phyloP scores from a whole-genome alignment of 2,329 filamentous ascomycete species.

The Aphanoascus verrucosus region DNA sequence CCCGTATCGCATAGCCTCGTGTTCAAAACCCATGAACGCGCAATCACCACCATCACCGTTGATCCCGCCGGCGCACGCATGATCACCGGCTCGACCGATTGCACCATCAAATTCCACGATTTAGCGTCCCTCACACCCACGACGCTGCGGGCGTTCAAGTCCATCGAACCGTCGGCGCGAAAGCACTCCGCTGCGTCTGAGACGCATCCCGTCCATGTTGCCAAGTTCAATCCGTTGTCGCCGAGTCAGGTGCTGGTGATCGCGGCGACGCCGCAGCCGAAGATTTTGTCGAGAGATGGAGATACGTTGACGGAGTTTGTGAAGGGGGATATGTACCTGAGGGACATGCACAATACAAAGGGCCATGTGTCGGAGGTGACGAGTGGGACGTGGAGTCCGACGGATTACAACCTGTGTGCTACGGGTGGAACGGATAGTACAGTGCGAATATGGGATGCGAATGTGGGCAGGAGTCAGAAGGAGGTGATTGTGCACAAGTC shows the following conservation, averaged over 20 bases:
- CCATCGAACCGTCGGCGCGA: slow-evolving; percentile 70
- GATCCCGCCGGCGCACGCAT: slow-evolving; percentile 77
- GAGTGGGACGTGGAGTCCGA: slow-evolving; percentile 81
- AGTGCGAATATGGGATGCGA: slow-evolving; percentile 91
- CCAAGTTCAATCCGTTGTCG: slow-evolving; percentile 73
- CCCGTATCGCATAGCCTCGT: slow-evolving; percentile 88
- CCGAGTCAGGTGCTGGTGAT: slow-evolving; percentile 75
- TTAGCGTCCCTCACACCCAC: slow-evolving; percentile 93
- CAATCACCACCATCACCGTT: slow-evolving; percentile 71
- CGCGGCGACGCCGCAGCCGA: slow-evolving; percentile 79
- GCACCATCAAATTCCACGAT: slow-evolving; percentile 84
- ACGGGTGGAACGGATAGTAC: slow-evolving; percentile 95
- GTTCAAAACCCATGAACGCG: slow-evolving; percentile 81
- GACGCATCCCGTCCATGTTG: slow-evolving; percentile 76
- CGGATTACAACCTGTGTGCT: slow-evolving; percentile 70
- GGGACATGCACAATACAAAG: slow-evolving; percentile 96
- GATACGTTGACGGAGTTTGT: slow-evolving; percentile 77
- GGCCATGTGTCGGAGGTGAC: slow-evolving; percentile 90
- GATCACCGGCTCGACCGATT: slow-evolving; percentile 84
- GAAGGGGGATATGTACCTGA: slow-evolving; percentile 96
- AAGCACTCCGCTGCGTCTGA: slow-evolving; percentile 64
- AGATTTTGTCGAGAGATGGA: slow-evolving; percentile 80
- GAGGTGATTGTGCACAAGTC: slow-evolving; percentile 96
- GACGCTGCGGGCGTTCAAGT: slow-evolving; percentile 86
- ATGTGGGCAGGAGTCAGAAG: slow-evolving; percentile 78